phyloP scores from a whole-genome alignment of 345 rosid genomes.

The Populus deltoides region DNA sequence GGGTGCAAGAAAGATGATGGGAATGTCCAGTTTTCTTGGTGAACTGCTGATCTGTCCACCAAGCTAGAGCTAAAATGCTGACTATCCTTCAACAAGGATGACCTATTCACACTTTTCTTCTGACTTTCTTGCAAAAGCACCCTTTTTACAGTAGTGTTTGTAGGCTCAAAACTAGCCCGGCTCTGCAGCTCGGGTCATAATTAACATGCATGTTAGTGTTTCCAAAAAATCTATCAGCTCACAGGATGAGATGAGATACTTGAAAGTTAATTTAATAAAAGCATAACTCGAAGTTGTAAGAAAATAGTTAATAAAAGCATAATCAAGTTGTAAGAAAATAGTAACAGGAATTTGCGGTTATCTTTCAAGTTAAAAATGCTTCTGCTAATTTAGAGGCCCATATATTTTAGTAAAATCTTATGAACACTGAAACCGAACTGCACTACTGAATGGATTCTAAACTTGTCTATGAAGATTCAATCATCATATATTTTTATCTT shows the following conservation, averaged over 20 bases:
- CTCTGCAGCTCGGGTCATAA: constrained; percentile 48
- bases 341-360: not conserved
- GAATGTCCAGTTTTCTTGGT: constrained; percentile 37
- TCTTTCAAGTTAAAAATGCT: not conserved
- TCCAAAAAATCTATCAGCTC: not conserved
- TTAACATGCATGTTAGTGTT: not conserved
- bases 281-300: not conserved
- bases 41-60: constrained; percentile 34
- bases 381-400: not conserved
- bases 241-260: not conserved
- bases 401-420: not conserved
- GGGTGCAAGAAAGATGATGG: constrained; percentile 36
- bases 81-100: constrained; percentile 37
- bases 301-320: too few relatives aligned
- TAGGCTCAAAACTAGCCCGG: constrained; percentile 83
- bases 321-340: not conserved
- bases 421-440: not conserved
- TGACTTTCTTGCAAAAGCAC: constrained; percentile 60
- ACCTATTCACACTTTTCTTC: constrained; percentile 41
- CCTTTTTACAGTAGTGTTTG: constrained; percentile 90
- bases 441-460: not conserved
- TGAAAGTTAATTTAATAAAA: not conserved
- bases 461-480: not conserved
- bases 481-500: not conserved
- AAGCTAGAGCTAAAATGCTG: constrained; percentile 27